A percentile compares a stretch with the other conserved stretches of the same genome.
These are phyloP conservation scores for Salix purpurea DNA, from an alignment of 345 rosid genomes.

Conservation along the genomic window DNA sequence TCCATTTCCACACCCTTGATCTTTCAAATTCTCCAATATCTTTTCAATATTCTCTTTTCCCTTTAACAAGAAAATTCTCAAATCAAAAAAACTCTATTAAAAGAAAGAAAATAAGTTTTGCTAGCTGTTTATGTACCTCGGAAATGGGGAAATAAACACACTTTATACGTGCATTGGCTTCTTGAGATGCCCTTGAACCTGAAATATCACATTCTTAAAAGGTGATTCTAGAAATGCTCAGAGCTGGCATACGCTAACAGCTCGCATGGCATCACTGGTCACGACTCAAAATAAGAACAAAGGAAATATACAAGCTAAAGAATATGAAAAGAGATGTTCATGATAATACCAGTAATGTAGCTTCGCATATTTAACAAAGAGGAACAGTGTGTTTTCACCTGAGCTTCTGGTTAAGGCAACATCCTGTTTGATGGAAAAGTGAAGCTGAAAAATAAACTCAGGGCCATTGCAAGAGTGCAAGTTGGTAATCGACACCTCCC, in stretches of 20 bases:
- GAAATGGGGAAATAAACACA: constrained; percentile 61
- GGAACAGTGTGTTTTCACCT: constrained; percentile 8
- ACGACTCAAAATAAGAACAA: not conserved
- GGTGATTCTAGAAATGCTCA: not conserved
- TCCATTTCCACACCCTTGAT: constrained; percentile 36
- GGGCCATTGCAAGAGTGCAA: constrained; percentile 62
- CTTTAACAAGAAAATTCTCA: constrained; percentile 28
- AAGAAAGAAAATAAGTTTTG: not conserved
- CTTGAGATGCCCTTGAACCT: constrained; percentile 33
- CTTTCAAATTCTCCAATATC: constrained; percentile 48
- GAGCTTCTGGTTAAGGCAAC: constrained; percentile 1
- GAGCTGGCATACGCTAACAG: not conserved
- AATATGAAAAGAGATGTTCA: not conserved
- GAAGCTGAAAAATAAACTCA: constrained; percentile 47
- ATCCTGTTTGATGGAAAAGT: constrained; percentile 24
- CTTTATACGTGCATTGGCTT: constrained; percentile 68
- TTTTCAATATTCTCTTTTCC: constrained; percentile 62
- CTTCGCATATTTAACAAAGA: too few relatives aligned
- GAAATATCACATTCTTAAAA: constrained; percentile 10
- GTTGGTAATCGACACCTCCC: constrained; percentile 60
- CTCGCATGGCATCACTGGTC: too few relatives aligned
- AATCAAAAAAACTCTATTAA: not conserved
- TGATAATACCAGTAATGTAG: too few relatives aligned
- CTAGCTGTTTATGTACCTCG: constrained; percentile 37
- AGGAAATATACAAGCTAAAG: not conserved